These are phyloP conservation scores for Pseudoturritis turrita DNA, from an alignment of 345 rosid species.

Conservation along the genomic window DNA sequence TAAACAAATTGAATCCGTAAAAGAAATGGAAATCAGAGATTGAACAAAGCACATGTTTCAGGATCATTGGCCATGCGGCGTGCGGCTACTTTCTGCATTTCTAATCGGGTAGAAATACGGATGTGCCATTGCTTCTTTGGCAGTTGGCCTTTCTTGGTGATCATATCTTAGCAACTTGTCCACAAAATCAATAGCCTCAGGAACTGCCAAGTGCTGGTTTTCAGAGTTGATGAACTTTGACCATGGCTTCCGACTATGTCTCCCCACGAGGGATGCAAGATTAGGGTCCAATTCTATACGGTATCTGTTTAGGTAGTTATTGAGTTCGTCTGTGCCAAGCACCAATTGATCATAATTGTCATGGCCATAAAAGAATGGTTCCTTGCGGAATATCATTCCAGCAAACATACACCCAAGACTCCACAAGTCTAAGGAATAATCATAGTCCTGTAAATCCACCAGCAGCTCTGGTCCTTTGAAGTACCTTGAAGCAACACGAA, in stretches of 20 bases:
- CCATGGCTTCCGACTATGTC: conserved; percentile 97
- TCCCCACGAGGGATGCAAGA: conserved; percentile 87
- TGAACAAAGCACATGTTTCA: neutral
- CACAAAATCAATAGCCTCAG: conserved; percentile 95
- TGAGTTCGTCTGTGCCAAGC: conserved; percentile 90
- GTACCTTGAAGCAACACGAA: too few species aligned
- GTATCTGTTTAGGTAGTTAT: conserved; percentile 72
- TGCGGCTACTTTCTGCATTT: conserved; percentile 86
- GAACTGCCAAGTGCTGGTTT: conserved; percentile 85
- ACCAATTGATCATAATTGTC: conserved; percentile 98
- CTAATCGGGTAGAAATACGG: conserved; percentile 83
- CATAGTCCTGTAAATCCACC: conserved; percentile 96
- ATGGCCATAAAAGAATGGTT: conserved; percentile 98
- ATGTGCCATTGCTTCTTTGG: conserved; percentile 97
- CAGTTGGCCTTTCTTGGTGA: conserved; percentile 97
- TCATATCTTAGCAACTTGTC: conserved; percentile 95
- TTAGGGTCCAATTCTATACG: conserved; percentile 89
- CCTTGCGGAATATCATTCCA: conserved; percentile 98
- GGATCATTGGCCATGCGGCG: conserved; percentile 24
- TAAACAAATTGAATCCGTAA: conserved; percentile 19
- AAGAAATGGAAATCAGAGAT: conserved; percentile 8
- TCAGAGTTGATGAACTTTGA: conserved; percentile 78
- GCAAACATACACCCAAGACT: conserved; percentile 99
- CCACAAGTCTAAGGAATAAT: conserved; percentile 96
- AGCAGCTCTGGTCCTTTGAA: conserved; percentile 99